Percentiles rank a stretch among this genome's conserved stretches.
phyloP scores from a whole-genome alignment of 495 filamentous ascomycete genomes.

The Paragyromitra xinjiangensis region DNA sequence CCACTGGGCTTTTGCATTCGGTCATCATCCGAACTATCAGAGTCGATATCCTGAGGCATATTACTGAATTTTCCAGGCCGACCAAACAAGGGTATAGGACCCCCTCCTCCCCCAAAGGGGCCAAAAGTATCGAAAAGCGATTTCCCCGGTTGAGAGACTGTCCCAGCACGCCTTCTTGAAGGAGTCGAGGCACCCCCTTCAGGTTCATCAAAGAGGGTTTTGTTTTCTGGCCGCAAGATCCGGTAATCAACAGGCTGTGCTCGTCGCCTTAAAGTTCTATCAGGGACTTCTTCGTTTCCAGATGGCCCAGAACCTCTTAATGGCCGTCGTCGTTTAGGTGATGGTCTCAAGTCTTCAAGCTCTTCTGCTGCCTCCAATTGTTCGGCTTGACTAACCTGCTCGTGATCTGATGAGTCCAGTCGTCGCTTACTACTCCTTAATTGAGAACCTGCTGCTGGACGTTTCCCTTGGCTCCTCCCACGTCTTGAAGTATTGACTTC shows the following conservation, averaged over 20 bases:
- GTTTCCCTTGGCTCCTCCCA: conserved; percentile 48
- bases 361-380: conserved; percentile 83
- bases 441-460: conserved; percentile 39
- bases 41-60: conserved; percentile 77
- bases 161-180: conserved; percentile 68
- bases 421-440: conserved; percentile 52
- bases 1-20: conserved; percentile 64
- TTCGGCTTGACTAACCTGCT: conserved; percentile 77
- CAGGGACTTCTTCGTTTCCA: conserved; percentile 56
- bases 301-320: conserved; percentile 68
- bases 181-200: conserved; percentile 68
- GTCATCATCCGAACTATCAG: conserved; percentile 97
- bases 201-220: conserved; percentile 73
- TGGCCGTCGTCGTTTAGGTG: conserved; percentile 63
- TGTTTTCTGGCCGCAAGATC: conserved; percentile 76
- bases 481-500: conserved; percentile 40
- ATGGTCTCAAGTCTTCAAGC: conserved; percentile 71
- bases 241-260: conserved; percentile 73
- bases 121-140: conserved; percentile 85
- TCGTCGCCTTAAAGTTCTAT: conserved; percentile 65
- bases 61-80: conserved; percentile 80
- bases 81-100: conserved; percentile 74
- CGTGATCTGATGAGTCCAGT: conserved; percentile 64
- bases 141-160: conserved; percentile 66
- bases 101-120: conserved; percentile 86